Evolutionary conservation across 2,329 filamentous ascomycete genomes (phyloP).

Genomic region (Sporothrix euskadiensis): DNA sequence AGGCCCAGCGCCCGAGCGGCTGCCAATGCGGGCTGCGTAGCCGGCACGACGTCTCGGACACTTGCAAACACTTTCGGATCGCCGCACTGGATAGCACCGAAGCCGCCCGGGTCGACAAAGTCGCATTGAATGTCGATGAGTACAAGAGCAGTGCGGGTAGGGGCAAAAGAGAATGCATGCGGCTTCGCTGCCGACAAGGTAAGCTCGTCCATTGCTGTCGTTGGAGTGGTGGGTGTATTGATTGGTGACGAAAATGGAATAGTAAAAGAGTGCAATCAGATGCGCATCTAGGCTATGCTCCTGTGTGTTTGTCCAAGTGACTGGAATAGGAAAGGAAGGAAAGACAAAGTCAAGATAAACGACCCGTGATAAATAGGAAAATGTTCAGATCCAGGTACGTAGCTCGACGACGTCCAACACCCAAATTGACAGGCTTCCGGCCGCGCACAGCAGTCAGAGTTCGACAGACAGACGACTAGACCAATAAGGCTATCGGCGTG

Average conservation of each 20-base stretch:
- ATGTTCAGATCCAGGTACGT: background rate
- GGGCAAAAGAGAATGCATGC: conserved; percentile 42
- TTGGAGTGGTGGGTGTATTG: background rate
- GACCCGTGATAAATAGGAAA: background rate
- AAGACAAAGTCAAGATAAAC: background rate
- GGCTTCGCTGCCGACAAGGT: conserved; percentile 30
- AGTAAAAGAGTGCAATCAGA: background rate
- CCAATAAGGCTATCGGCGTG: background rate
- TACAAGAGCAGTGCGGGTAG: conserved; percentile 50
- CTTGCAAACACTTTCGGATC: conserved; percentile 39
- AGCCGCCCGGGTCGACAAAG: conserved; percentile 50
- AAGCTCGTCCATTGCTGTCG: conserved; percentile 4
- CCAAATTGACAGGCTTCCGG: background rate
- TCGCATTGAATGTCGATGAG: conserved; percentile 60
- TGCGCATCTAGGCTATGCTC: background rate
- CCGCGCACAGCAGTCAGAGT: background rate
- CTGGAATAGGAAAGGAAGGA: conserved; percentile 1
- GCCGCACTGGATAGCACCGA: conserved; percentile 51
- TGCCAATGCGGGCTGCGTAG: conserved; percentile 42
- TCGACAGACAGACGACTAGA: background rate
- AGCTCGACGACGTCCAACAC: background rate
- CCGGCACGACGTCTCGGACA: conserved; percentile 48
- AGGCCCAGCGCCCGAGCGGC: conserved; percentile 45
- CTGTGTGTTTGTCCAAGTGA: background rate
- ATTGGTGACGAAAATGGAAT: background rate